phyloP scores from a whole-genome alignment of 306 rosid species.

The Rubus idaeus region DNA sequence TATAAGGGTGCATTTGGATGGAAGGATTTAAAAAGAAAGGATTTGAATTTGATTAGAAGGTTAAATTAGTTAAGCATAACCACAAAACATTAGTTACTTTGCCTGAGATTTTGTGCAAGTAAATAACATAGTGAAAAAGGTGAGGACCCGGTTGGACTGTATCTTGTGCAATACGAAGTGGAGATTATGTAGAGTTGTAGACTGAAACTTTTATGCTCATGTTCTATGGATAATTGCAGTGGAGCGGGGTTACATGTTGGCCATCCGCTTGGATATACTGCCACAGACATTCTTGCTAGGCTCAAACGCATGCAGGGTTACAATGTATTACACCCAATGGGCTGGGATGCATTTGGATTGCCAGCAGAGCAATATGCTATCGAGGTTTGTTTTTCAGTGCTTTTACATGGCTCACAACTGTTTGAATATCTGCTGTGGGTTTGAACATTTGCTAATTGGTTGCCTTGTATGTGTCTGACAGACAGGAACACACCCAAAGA shows the following conservation, averaged over 20 bases:
- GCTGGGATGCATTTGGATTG: conserved; percentile 98
- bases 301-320: conserved; percentile 86
- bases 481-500: conserved; percentile 97
- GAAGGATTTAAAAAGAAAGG: neutral
- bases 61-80: neutral
- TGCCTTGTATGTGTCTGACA: conserved; percentile 37
- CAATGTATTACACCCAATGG: conserved; percentile 96
- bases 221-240: conserved; percentile 40
- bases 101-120: neutral
- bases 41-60: neutral
- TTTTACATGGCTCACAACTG: conserved; percentile 11
- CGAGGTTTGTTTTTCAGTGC: conserved; percentile 53
- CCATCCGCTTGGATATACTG: conserved; percentile 95
- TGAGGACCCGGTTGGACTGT: neutral
- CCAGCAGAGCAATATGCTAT: conserved; percentile 99
- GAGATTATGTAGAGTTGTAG: neutral
- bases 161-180: neutral
- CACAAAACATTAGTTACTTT: neutral
- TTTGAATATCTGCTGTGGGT: neutral
- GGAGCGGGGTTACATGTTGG: conserved; percentile 98
- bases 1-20: neutral
- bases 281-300: conserved; percentile 90
- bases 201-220: conserved; percentile 16
- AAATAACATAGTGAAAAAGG: neutral
- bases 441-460: conserved; percentile 3